Evolutionary conservation across 805 yeast species (phyloP), one percentile per base, ranked within the genome.

Genomic region (Metschnikowia lunata): DNA sequence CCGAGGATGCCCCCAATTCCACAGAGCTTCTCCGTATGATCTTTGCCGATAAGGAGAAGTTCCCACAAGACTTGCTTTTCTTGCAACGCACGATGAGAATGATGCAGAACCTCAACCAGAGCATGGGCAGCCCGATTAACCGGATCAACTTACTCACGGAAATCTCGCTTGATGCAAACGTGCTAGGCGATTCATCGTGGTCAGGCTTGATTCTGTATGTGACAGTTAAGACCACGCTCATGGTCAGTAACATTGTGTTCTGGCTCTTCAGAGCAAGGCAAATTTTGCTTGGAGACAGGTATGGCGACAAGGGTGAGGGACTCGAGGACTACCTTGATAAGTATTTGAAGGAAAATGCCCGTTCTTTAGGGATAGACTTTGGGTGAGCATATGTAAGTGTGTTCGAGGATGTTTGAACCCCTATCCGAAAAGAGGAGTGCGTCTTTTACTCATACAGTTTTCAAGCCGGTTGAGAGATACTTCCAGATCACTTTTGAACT

Each of bases 101-200:
- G 69, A 74, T 86, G 40, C 91, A 85, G 58, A 81, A 80, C 23
- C 62, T 83, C 50, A 85, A 86, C 59, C 79, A 78, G 51, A 66
- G 66, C 30, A 78, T 76, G 58, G 87, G 83, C 4, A 77, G 88
- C 12, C 91, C 90, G 0, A 83, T 84, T n/a, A 85, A 85, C 59
- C 70, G 93, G 45, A 64, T 85, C 51, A 81, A 80, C 46, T 57
- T 82, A 27, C 67, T 85, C 42, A 85, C 86, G 0, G 62, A 67
- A 12, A 80, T 78, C 53, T 87, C 88, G 29, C 57, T 71, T 13
- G 52, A 55, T 12, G 8, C 36, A 6, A 11, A n/a, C 32, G 32
- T 31, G 28, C 7, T n/a, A 15, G 28, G 37, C 3, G 7, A 26
- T 26, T 26, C 7, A 7, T 34, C 42, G 10, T 43, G 46, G 46